phyloP scores from a whole-genome alignment of 345 rosid genomes.

The Eucalyptus shirleyi region DNA sequence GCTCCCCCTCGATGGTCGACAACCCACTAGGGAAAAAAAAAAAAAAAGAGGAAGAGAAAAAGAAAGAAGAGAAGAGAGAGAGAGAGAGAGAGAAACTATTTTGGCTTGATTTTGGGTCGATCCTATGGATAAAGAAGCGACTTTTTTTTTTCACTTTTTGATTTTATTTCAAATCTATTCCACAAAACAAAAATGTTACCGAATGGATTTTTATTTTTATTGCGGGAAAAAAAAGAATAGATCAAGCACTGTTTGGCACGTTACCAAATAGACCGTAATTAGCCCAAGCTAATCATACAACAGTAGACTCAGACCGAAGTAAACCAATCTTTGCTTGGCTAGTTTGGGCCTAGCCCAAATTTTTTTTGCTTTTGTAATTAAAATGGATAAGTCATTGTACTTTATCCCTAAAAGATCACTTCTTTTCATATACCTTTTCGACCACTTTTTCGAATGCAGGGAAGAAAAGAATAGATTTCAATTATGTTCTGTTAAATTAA shows the following conservation, averaged over 20 bases:
- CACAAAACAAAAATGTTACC: too few relatives aligned
- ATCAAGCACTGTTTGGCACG: fast-evolving
- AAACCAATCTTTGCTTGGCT: neutral
- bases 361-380: neutral
- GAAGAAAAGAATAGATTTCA: neutral
- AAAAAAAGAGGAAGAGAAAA: too few relatives aligned
- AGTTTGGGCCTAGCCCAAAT: neutral
- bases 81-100: too few relatives aligned
- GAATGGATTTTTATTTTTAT: fast-evolving
- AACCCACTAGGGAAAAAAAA: fast-evolving
- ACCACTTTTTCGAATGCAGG: neutral
- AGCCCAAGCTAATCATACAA: neutral
- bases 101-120: too few relatives aligned
- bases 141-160: too few relatives aligned
- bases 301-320: fast-evolving
- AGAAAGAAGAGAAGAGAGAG: fast-evolving
- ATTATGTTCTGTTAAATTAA: neutral
- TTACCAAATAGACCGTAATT: neutral
- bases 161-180: too few relatives aligned
- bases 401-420: neutral
- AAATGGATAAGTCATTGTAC: neutral
- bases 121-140: fast-evolving
- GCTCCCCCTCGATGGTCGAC: too few relatives aligned
- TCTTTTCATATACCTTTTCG: neutral
- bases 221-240: fast-evolving